Evolutionary conservation across 2,329 filamentous ascomycete species (phyloP).

Genomic region (Stachybotrys echinatus): DNA sequence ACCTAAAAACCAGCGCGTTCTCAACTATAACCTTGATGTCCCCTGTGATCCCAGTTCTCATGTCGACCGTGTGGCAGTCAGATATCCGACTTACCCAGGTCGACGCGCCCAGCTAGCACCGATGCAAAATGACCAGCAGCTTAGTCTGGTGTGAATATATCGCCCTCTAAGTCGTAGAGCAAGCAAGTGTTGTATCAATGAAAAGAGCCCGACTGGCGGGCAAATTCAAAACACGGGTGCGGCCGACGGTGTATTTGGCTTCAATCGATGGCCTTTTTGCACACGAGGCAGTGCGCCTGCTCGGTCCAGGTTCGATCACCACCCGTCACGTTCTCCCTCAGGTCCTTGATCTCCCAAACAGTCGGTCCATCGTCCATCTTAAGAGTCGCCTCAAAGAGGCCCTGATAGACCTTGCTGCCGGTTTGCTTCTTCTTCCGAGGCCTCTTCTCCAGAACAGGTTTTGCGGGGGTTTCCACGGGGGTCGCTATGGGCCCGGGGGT

Average conservation of each 20-base stretch:
- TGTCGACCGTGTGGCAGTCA: too few relatives aligned
- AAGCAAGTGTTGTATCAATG: too few relatives aligned
- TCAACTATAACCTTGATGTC: background rate
- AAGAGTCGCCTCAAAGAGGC: conserved; percentile 45
- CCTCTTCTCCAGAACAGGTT: conserved; percentile 23
- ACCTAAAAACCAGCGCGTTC: background rate
- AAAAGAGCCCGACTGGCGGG: too few relatives aligned
- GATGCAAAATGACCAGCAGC: background rate
- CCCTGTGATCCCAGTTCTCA: background rate
- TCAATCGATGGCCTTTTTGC: conserved; percentile 14
- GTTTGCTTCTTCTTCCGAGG: conserved; percentile 31
- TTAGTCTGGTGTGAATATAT: background rate
- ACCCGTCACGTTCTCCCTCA: conserved; percentile 39
- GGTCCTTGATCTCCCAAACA: conserved; percentile 45
- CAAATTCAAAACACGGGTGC: too few relatives aligned
- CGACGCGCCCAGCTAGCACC: background rate
- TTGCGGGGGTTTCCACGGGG: conserved; percentile 14
- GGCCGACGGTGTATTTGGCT: too few relatives aligned
- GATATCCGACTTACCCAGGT: background rate
- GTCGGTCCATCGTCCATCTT: conserved; percentile 42
- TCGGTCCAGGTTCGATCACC: conserved; percentile 51
- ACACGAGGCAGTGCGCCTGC: conserved; percentile 43
- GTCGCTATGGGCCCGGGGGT: conserved; percentile 20
- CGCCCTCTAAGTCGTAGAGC: background rate
- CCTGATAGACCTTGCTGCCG: conserved; percentile 41